Evolutionary conservation across 2,329 filamentous ascomycete genomes (phyloP), one percentile per base, ranked within the genome.

Genomic region (Pyricularia grisea): DNA sequence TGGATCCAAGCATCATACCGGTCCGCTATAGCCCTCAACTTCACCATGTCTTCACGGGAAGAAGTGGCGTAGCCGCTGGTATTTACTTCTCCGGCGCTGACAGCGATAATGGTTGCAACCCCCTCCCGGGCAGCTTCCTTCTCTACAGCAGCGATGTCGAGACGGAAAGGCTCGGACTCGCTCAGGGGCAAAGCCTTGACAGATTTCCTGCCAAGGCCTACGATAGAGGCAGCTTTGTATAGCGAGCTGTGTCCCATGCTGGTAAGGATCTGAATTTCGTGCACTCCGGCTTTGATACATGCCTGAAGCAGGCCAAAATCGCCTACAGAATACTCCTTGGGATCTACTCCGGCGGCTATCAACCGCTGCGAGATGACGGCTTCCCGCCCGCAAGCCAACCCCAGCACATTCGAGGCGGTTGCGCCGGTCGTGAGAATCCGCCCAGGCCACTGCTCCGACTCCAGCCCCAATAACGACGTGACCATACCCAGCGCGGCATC

Each of bases 41-140:
- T 81, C 68, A 78, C 76, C 81, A 89, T 89, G 71, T 93, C 88
- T 4, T 83, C 81, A 2, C 78, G 72, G 0, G 81, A 86, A 1
- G 79, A 79, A 36, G 84, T 91, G 31, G 92, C 90, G 76, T 93
- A 97, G 5, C 89, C 83, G 0, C 94, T 93, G 0, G 93, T 96
- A 74, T 98, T 97, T 31, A 97, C 92, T 79, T 98, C 94, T 1
- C 92, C 92, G 6, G 90, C 91, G 61, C 92, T 94, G n/a, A 97
- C 80, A 4, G 85, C 88, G 55, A 97, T 87, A 71, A 97, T 92
- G 67, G 85, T 91, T n/a, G 85, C 91, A 14, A 86, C 83, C 3
- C 84, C 83, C 2, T 80, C 75, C 63, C 76, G 83, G 2, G 84
- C 84, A 0, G 80, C 76, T 69, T 87, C 84, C 65, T 77, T 77